Evolutionary conservation across 352 stramenopile genomes (phyloP), one percentile per base, ranked within the genome.

Genomic region (Saprolegnia parasitica): DNA sequence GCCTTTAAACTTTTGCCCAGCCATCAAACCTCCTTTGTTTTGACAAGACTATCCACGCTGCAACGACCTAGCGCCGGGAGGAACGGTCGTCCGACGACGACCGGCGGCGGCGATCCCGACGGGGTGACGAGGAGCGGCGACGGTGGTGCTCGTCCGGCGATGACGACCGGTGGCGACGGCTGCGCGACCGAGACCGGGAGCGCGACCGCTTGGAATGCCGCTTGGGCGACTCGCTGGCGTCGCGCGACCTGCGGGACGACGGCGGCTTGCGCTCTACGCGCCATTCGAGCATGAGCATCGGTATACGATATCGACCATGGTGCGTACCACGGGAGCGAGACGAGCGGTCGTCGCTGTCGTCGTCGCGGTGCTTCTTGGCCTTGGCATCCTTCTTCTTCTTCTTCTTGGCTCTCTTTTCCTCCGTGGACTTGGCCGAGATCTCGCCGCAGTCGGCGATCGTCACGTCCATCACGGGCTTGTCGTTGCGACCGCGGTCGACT

Each of bases 371-470:
- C 24, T 66, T 66, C 9, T 66, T 50, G 21, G 29, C 18, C 29
- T 68, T 65, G 26, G 73, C 62, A 37, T 79, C 74, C 52, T 74
- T 75, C 46, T 68, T 37, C 57, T 80, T 80, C 29, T 74, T 73
- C 54, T 71, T 74, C 60, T 83, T 78, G 23, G 62, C 56, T 24
- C 76, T 81, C 54, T 79, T 78, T 37, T 76, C 63, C 42, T 76
- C 67, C 56, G 78, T 78, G 57, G 73, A 67, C 18, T 76, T 70
- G 26, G 80, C 71, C 6, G 20, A 0, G n/a, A 50, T 23, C 65
- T 96, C 83, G 2, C 97, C 97, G 74, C 96, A 99, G 75, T 99
- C 91, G 6, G 85, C 78, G 77, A 99, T 98, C 29, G 98, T 72
- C 55, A 99, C 89, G 50, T 88, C 76, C 56, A 96, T 82, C 58